Base-by-base conservation (phyloP, 352 stramenopile genomes). In the Phytophthora pisi region DNA sequence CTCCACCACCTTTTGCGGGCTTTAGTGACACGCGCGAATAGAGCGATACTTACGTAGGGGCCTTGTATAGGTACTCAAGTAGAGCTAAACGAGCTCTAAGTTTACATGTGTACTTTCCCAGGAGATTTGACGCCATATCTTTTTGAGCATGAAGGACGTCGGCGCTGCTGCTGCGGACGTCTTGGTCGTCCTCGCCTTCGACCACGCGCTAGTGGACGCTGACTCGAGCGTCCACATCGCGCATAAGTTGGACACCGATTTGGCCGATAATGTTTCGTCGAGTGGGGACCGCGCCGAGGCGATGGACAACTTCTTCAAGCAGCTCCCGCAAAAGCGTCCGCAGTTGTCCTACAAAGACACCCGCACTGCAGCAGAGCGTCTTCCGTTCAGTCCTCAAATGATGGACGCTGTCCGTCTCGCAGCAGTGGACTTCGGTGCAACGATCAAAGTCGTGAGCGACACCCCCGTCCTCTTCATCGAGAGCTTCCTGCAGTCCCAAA, bases 101-200 rank as follows among this genome's bases (percentile, higher is more conserved):
- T 20, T 20, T 20, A 20, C 20, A 20, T 20, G 38, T 46, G n/a
- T 16, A 46, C 30, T 36, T 36, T 36, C 9, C 7, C 3, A 36
- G 11, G 30, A 36, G 30, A 36, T 36, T 36, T 36, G 30, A 36
- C 30, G 11, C 30, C 30, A 36, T 11, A 36, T 36, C 30, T 36
- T 36, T 9, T 36, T 36, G 30, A 36, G 30, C 36, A 43, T 47
- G 40, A 47, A 18, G 16, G 40, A 47, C 40, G 24, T 26, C 24
- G 7, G 16, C 7, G 40, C 40, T 47, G 16, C 40, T 47, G 40
- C 16, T 23, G 38, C 57, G 16, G 61, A 74, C 10, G 66, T 74
- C 28, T 63, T 90, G 51, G 75, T 89, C 23, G 63, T 91, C 18
- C 84, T 89, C 49, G 75, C 79, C 62, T 88, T 81, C 31, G 77